These are phyloP conservation scores for Blastocystis sp. DNA, from an alignment of 352 stramenopile species.

Conservation along the genomic window DNA sequence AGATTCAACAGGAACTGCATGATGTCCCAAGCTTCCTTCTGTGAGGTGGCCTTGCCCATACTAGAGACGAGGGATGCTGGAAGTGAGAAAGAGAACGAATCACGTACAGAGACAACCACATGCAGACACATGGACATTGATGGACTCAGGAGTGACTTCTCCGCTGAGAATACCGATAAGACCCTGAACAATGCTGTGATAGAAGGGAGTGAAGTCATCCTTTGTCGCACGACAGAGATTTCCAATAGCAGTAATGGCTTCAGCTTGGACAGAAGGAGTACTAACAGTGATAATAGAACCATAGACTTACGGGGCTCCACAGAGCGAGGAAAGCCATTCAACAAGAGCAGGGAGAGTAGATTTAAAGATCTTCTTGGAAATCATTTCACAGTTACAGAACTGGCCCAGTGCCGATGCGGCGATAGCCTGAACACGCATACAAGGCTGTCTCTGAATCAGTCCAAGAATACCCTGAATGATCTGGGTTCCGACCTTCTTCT, in stretches of 20 bases:
- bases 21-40: constrained; percentile 48
- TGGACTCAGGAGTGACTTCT: background rate
- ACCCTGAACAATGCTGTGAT: constrained; percentile 17
- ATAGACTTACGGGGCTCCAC: background rate
- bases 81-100: background rate
- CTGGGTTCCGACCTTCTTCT: constrained; percentile 39
- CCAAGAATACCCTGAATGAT: constrained; percentile 11
- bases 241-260: constrained; percentile 18
- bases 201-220: constrained; percentile 40
- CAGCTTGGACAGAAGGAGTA: constrained; percentile 6
- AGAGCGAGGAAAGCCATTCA: constrained; percentile 6
- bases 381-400: constrained; percentile 28
- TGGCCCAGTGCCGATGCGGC: constrained; percentile 13
- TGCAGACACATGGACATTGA: constrained; percentile 39
- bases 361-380: constrained; percentile 53
- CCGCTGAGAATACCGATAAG: constrained; percentile 4
- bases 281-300: background rate
- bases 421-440: constrained; percentile 43
- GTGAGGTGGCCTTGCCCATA: background rate
- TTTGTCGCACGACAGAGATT: constrained; percentile 11
- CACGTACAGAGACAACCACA: constrained; percentile 11
- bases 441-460: constrained; percentile 11
- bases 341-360: background rate
- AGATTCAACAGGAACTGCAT: constrained; percentile 24
- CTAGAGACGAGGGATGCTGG: constrained; percentile 6